Evolutionary conservation across 495 filamentous ascomycete species (phyloP), one percentile per base, ranked within the genome.

Genomic region (Penicillium cataractarum): DNA sequence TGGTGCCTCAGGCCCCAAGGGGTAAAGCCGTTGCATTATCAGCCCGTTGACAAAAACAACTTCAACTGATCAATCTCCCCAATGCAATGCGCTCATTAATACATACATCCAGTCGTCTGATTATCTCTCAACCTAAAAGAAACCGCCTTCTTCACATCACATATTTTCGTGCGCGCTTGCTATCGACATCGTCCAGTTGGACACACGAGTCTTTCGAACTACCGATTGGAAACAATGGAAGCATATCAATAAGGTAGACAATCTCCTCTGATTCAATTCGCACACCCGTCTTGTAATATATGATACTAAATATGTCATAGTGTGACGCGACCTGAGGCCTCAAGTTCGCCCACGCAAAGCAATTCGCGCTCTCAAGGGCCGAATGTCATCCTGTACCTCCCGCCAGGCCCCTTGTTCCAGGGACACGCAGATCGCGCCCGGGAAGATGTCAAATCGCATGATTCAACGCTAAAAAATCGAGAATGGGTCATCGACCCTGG

Each of bases 361-460:
- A 21, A 26, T 6, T 40, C 57, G 13, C 27, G 15, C 19, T 6
- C 46, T 2, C 22, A 33, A 24, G 35, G 35, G 13, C 46, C 68
- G n/a, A 69, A 78, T 69, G 75, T 78, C 27, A 74, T 79, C 49
- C 64, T 80, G 13, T 74, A 75, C 54, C 70, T 80, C 2, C 78
- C 76, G 8, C 65, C 69, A 27, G 78, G 76, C n/a, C 75, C 74
- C 8, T n/a, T 80, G 22, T 76, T 76, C 48, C 62, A 44, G 44
- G 22, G 40, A 10, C 48, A 22, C 17, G 37, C 12, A 33, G 7
- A 15, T 49, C 3, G 12, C 29, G 10, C 22, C 19, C 29, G 40
- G 24, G 32, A 29, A 17, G 6, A 56, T 39, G 56, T 7, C 32
- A 22, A 29, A 6, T 7, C 57, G 19, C 3, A 44, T 49, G 21